Evolutionary conservation across 768 basidiomycete species (phyloP).

Genomic region (Suillus alpinus): DNA sequence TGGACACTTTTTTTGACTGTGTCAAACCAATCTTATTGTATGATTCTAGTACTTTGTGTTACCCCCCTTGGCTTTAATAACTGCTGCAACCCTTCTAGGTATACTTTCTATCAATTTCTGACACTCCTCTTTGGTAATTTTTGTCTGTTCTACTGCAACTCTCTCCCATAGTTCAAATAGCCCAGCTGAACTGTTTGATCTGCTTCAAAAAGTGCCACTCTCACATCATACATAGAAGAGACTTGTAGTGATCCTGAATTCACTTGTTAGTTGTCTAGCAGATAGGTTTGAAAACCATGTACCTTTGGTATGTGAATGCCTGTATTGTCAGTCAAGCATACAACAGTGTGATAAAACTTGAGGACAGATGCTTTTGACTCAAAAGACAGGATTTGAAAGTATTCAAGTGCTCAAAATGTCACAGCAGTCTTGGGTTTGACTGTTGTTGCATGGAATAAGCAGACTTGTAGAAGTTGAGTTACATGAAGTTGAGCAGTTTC

Average conservation of each 20-base stretch:
- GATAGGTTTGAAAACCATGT: background rate
- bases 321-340: slow-evolving; percentile 29
- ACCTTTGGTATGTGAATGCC: slow-evolving; percentile 16
- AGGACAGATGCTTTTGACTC: slow-evolving; percentile 30
- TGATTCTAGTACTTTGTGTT: too few species aligned
- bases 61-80: too few species aligned
- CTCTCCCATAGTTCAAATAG: too few species aligned
- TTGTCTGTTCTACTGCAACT: too few species aligned
- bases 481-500: slow-evolving; percentile 10
- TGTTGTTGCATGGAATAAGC: slow-evolving; percentile 30
- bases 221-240: background rate
- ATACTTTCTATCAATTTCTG: too few species aligned
- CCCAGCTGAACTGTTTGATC: background rate
- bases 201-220: background rate
- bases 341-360: slow-evolving; percentile 31
- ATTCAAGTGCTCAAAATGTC: slow-evolving; percentile 28
- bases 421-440: slow-evolving; percentile 26
- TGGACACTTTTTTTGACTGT: too few species aligned
- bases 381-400: slow-evolving; percentile 32
- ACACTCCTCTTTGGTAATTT: too few species aligned
- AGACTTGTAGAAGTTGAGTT: slow-evolving; percentile 31
- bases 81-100: too few species aligned
- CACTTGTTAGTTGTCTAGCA: slow-evolving; percentile 4
- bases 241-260: background rate
- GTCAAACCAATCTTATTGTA: too few species aligned